Evolutionary conservation across 352 stramenopile species (phyloP).

Genomic region (Phytophthora kernoviae): DNA sequence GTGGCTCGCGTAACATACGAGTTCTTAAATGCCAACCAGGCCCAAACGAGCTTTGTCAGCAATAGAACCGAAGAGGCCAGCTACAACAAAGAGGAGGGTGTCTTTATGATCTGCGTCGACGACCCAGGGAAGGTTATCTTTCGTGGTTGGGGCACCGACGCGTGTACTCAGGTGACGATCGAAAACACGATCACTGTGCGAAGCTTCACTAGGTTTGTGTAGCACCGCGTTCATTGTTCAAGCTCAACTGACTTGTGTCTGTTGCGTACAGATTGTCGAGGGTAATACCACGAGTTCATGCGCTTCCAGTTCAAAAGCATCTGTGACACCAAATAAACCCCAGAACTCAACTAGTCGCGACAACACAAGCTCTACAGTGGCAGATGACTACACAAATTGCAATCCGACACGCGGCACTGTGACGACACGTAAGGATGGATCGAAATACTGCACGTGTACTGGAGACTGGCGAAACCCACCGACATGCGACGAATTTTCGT

Average conservation of each 20-base stretch:
- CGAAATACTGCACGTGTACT: slow-evolving; percentile 39
- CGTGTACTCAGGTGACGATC: slow-evolving; percentile 44
- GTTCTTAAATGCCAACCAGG: slow-evolving; percentile 46
- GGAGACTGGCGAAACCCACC: slow-evolving; percentile 51
- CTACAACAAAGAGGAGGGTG: slow-evolving; percentile 10
- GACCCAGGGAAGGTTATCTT: slow-evolving; percentile 44
- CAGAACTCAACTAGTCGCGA: slow-evolving; percentile 2
- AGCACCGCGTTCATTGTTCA: background rate
- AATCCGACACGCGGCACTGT: slow-evolving; percentile 46
- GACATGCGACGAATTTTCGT: slow-evolving; percentile 39
- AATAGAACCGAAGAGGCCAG: slow-evolving; percentile 29
- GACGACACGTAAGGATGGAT: slow-evolving; percentile 33
- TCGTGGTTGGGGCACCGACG: slow-evolving; percentile 49
- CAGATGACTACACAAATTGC: slow-evolving; percentile 28
- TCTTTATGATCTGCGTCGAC: slow-evolving; percentile 55
- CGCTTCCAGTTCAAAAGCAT: slow-evolving; percentile 7
- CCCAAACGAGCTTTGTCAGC: slow-evolving; percentile 49
- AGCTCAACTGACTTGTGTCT: background rate
- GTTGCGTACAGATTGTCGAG: slow-evolving; percentile 25
- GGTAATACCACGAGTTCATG: slow-evolving; percentile 15
- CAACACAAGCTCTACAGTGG: slow-evolving; percentile 1
- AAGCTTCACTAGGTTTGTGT: background rate
- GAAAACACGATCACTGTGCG: slow-evolving; percentile 34
- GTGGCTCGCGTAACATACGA: slow-evolving; percentile 53
- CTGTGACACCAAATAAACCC: slow-evolving; percentile 4